phyloP scores from a whole-genome alignment of 495 filamentous ascomycete genomes.

The Neurospora tetrasperma region DNA sequence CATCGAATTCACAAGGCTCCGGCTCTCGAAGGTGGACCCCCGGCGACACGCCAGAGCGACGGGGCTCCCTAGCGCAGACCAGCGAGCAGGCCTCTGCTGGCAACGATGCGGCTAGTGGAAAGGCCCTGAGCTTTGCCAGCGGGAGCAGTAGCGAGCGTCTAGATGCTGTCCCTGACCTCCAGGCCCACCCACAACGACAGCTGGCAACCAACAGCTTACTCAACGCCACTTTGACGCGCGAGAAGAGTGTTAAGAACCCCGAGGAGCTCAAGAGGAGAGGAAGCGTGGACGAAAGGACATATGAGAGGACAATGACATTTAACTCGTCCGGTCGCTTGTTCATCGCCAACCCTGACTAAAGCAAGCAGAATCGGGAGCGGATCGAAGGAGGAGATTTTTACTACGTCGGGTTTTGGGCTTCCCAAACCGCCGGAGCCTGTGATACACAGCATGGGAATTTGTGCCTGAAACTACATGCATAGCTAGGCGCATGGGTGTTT shows the following conservation, averaged over 20 bases:
- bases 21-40: slow-evolving; percentile 52
- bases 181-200: slow-evolving; percentile 20
- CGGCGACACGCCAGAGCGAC: slow-evolving; percentile 52
- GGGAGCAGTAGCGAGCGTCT: slow-evolving; percentile 45
- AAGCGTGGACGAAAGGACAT: slow-evolving; percentile 89
- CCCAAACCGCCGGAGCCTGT: neutral
- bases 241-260: slow-evolving; percentile 57
- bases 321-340: slow-evolving; percentile 62
- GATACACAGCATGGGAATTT: neutral
- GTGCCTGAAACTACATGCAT: neutral
- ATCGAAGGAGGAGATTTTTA: neutral
- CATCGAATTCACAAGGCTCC: slow-evolving; percentile 22
- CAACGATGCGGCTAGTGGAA: slow-evolving; percentile 37
- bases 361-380: neutral
- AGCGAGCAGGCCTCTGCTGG: slow-evolving; percentile 16
- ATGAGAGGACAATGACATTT: slow-evolving; percentile 83
- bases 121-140: slow-evolving; percentile 37
- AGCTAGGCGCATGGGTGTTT: neutral
- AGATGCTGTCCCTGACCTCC: slow-evolving; percentile 38
- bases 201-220: slow-evolving; percentile 43
- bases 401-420: neutral
- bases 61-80: slow-evolving; percentile 34
- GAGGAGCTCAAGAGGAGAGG: slow-evolving; percentile 75
- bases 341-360: slow-evolving; percentile 86
- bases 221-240: slow-evolving; percentile 41